phyloP scores from a whole-genome alignment of 495 filamentous ascomycete species.

The Penicillium chermesinum region DNA sequence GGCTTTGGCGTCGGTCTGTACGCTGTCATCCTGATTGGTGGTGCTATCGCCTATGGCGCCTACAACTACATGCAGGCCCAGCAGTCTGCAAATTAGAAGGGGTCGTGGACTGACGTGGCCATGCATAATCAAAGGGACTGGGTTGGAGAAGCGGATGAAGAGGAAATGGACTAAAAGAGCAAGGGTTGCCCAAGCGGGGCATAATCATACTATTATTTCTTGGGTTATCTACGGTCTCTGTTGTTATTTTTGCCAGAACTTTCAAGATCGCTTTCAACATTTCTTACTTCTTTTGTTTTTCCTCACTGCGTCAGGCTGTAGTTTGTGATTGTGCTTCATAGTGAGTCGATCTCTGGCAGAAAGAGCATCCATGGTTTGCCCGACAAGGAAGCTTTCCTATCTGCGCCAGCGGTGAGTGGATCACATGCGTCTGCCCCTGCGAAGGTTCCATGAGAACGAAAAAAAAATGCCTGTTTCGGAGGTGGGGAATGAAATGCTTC shows the following conservation, averaged over 20 bases:
- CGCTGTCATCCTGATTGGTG: conserved; percentile 74
- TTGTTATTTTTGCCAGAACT: not conserved
- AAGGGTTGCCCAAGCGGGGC: not conserved
- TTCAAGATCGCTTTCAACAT: not conserved
- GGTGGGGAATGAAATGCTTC: conserved; percentile 12
- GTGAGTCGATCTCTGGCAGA: too few relatives aligned
- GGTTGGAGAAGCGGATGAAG: not conserved
- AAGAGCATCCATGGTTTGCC: too few relatives aligned
- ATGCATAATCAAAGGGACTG: too few relatives aligned
- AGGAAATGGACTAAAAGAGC: not conserved
- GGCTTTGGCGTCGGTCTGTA: conserved; percentile 79
- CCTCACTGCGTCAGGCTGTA: too few relatives aligned
- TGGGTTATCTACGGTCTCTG: not conserved
- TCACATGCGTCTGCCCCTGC: not conserved
- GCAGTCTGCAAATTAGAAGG: conserved; percentile 26
- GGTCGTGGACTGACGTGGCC: not conserved
- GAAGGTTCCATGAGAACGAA: not conserved
- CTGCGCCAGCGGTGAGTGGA: not conserved
- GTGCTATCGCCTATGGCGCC: conserved; percentile 67
- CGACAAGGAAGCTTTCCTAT: not conserved
- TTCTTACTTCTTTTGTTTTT: not conserved
- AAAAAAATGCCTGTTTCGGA: not conserved
- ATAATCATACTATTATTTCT: not conserved
- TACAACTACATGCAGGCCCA: conserved; percentile 81
- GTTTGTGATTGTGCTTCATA: not conserved